Evolutionary conservation across 2,329 filamentous ascomycete genomes (phyloP).

Genomic region (Exophiala xenobiotica): DNA sequence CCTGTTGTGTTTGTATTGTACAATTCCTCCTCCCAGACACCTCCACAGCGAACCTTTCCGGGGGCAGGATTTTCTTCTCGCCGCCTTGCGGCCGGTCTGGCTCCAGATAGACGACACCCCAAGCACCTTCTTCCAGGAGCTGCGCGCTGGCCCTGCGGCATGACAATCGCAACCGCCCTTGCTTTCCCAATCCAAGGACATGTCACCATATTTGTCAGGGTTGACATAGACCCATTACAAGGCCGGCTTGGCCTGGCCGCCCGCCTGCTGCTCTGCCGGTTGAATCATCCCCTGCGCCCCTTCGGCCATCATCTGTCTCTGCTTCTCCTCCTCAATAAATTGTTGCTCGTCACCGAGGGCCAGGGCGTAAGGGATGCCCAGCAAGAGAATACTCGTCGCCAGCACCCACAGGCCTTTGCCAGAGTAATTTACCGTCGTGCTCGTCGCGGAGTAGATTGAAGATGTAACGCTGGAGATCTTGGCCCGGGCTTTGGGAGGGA

Average conservation of each 20-base stretch:
- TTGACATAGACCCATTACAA: slow-evolving; percentile 15
- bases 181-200: too few relatives aligned
- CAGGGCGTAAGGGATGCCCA: slow-evolving; percentile 90
- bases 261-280: slow-evolving; percentile 6
- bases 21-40: too few relatives aligned
- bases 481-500: slow-evolving; percentile 69
- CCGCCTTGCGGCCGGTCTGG: too few relatives aligned
- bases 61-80: too few relatives aligned
- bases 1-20: too few relatives aligned
- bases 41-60: too few relatives aligned
- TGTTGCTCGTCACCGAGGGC: slow-evolving; percentile 96
- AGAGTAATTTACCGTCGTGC: slow-evolving; percentile 59
- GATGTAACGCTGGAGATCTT: slow-evolving; percentile 62
- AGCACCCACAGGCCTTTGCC: slow-evolving; percentile 90
- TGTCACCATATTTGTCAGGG: not conserved
- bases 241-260: slow-evolving; percentile 23
- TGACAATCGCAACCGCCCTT: too few relatives aligned
- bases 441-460: slow-evolving; percentile 45
- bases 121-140: too few relatives aligned
- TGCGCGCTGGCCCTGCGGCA: too few relatives aligned
- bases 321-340: slow-evolving; percentile 94
- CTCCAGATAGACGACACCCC: too few relatives aligned
- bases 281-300: slow-evolving; percentile 48
- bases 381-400: slow-evolving; percentile 80
- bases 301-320: slow-evolving; percentile 87